Evolutionary conservation across 2,329 filamentous ascomycete species (phyloP).

Genomic region (Penicillium nordicum): DNA sequence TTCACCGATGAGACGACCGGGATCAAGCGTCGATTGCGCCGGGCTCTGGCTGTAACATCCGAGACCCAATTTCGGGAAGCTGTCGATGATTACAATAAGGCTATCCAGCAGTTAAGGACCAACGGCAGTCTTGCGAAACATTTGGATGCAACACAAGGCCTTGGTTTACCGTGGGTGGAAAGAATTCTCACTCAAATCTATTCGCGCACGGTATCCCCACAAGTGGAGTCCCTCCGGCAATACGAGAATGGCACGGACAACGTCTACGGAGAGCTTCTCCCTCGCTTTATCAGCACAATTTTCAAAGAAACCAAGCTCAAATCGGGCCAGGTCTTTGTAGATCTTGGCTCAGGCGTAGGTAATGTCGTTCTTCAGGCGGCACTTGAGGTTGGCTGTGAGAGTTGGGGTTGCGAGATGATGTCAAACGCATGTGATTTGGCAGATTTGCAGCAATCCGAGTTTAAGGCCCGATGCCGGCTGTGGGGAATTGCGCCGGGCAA

Average conservation of each 20-base stretch:
- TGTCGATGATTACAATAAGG: conserved; percentile 72
- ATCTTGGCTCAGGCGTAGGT: conserved; percentile 91
- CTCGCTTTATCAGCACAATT: conserved; percentile 78
- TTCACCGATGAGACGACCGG: conserved; percentile 72
- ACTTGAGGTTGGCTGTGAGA: conserved; percentile 87
- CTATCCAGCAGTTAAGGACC: conserved; percentile 62
- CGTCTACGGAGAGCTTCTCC: conserved; percentile 88
- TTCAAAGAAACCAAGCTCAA: conserved; percentile 74
- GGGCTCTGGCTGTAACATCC: conserved; percentile 66
- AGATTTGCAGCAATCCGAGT: conserved; percentile 75
- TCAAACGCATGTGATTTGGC: conserved; percentile 81
- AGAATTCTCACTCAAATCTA: conserved; percentile 86
- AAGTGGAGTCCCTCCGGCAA: conserved; percentile 75
- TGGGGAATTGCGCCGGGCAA: conserved; percentile 82
- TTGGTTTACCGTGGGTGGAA: conserved; percentile 70
- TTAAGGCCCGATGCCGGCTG: conserved; percentile 75
- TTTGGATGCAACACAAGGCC: conserved; percentile 63
- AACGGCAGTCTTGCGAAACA: conserved; percentile 70
- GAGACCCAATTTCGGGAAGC: conserved; percentile 69
- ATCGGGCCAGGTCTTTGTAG: conserved; percentile 83
- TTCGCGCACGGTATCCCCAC: conserved; percentile 84
- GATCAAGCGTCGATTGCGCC: conserved; percentile 71
- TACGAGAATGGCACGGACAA: conserved; percentile 91
- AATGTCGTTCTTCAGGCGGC: conserved; percentile 95
- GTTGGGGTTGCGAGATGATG: conserved; percentile 97